These are phyloP conservation scores for Potentilla sterilis DNA, from an alignment of 306 rosid species.

Conservation along the genomic window DNA sequence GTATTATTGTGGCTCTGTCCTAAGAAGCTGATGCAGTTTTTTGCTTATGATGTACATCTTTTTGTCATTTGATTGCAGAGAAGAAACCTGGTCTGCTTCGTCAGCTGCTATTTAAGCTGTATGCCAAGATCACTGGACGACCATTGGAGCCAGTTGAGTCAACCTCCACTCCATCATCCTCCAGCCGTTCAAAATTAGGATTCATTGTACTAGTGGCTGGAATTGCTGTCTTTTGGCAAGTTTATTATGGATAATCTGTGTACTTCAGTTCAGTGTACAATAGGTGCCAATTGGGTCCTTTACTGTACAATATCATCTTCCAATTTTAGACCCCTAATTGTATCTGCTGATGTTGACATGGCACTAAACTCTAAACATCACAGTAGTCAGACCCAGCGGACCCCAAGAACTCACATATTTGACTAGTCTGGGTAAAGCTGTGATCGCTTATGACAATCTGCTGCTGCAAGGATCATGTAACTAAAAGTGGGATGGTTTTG, in stretches of 20 bases:
- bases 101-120: slow-evolving; percentile 39
- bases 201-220: slow-evolving; percentile 59
- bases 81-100: slow-evolving; percentile 34
- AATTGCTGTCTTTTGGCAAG: slow-evolving; percentile 70
- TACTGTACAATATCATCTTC: slow-evolving; percentile 33
- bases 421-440: neutral
- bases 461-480: neutral
- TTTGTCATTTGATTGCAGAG: slow-evolving; percentile 38
- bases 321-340: slow-evolving; percentile 24
- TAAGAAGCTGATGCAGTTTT: neutral
- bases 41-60: slow-evolving; percentile 16
- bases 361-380: neutral
- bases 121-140: slow-evolving; percentile 56
- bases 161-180: slow-evolving; percentile 38
- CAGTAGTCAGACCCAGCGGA: neutral
- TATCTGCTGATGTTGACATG: slow-evolving; percentile 3
- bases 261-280: too few relatives aligned
- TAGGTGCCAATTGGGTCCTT: slow-evolving; percentile 25
- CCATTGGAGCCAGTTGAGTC: slow-evolving; percentile 39
- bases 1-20: neutral
- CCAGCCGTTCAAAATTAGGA: slow-evolving; percentile 47
- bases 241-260: slow-evolving; percentile 43
- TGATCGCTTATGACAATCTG: neutral
- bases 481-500: neutral
- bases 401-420: neutral